Conservation (phyloP, 1,139 yeast species). For the Keqinozyma sinolaborantium region DNA sequence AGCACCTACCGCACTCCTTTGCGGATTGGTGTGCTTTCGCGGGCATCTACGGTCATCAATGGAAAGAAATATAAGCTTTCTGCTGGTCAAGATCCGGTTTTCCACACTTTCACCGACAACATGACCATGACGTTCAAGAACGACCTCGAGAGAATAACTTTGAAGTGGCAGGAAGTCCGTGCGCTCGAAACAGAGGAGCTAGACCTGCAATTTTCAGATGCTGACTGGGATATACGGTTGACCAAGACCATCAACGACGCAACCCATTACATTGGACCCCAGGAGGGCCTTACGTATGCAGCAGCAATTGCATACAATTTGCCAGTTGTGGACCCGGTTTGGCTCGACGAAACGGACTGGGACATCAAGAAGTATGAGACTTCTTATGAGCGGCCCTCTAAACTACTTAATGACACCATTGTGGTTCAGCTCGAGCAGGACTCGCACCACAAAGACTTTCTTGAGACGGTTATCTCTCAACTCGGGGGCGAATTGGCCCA, state of each 20-base stretch:
- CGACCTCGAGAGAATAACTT: conserved; percentile 12
- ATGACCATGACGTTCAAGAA: conserved; percentile 19
- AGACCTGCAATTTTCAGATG: too few relatives aligned
- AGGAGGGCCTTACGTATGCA: not conserved
- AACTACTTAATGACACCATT: conserved; percentile 4
- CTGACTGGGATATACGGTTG: conserved; percentile 23
- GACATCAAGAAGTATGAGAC: too few relatives aligned
- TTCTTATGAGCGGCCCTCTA: too few relatives aligned
- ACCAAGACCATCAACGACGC: conserved; percentile 17
- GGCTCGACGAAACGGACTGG: not conserved
- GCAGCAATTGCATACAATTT: not conserved
- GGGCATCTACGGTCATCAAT: conserved; percentile 30
- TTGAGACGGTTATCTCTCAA: too few relatives aligned
- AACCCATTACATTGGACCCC: conserved; percentile 19
- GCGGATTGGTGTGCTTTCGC: conserved; percentile 20
- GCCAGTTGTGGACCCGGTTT: not conserved
- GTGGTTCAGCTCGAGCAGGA: too few relatives aligned
- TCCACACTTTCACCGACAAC: conserved; percentile 13
- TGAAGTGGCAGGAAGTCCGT: conserved; percentile 23
- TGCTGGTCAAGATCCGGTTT: conserved; percentile 15
- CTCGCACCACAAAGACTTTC: too few relatives aligned
- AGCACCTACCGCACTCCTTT: conserved; percentile 13
- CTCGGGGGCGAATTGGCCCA: too few relatives aligned
- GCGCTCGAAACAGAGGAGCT: conserved; percentile 4
- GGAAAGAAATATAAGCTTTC: conserved; percentile 20